Base-by-base conservation (phyloP, 192 early-diverging fungal genomes). In the Martensiomyces pterosporus region DNA sequence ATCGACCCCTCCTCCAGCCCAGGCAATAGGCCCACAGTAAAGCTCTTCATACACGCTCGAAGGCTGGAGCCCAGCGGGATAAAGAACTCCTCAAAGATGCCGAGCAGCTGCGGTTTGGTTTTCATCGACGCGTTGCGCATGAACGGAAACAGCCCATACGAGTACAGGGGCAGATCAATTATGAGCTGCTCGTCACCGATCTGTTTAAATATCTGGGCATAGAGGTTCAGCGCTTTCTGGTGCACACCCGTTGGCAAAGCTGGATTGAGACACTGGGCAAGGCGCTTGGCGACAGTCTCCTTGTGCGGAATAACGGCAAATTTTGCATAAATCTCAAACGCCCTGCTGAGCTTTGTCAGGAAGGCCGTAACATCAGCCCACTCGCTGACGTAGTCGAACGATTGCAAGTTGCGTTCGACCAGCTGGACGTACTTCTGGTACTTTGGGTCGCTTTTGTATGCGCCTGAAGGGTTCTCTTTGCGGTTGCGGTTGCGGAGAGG, bases 291-390 rank as follows among this genome's bases (percentile, higher is more conserved):
- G 8, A 97, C 83, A 4, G 86, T 75, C 14, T 88, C 77, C 53
- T 90, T 93, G 27, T 82, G 76, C n/a, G 94, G 94, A 24, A 95
- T 80, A 43, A 80, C 75, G 0, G 77, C 52, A 43, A 86, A 88
- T 55, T 85, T 78, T 17, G 82, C 67, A 60, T 90, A 86, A 3
- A 81, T 80, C 76, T 90, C 83, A 49, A 96, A 84, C 0, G 88
- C 80, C 81, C 84, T 85, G 48, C 85, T 76, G 10, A 97, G 83
- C 59, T 84, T 86, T 24, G 85, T 82, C 19, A 97, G 67, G 52
- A 93, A 93, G 25, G 92, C 84, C 40, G 90, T 94, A 23, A 94
- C 85, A 74, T 97, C 93, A 0, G 92, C 91, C 93, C 93, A 97
- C 59, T 97, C 93, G 57, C 81, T 86, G 3, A 97, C 85, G 34